Evolutionary conservation across 2,329 filamentous ascomycete species (phyloP).

Genomic region (Reticulascus tulasneorum): DNA sequence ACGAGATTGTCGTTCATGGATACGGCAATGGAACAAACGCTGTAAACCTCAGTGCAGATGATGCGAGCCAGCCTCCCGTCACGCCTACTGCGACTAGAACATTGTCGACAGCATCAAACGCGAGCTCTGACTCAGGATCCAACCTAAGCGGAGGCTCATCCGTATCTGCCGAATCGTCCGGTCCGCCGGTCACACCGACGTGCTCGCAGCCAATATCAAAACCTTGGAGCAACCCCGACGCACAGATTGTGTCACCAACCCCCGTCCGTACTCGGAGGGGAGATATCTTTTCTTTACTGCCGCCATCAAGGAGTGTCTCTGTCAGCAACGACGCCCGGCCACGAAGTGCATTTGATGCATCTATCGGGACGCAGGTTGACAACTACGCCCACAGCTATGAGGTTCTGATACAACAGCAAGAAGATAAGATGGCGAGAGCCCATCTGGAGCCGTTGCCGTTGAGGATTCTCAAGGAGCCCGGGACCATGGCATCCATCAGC

Average conservation of each 20-base stretch:
- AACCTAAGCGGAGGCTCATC: conserved; percentile 16
- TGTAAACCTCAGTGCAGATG: conserved; percentile 18
- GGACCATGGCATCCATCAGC: conserved; percentile 6
- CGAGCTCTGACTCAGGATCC: conserved; percentile 13
- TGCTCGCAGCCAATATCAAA: conserved; percentile 16
- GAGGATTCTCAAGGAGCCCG: conserved; percentile 15
- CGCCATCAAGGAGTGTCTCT: neutral
- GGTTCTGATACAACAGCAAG: conserved; percentile 17
- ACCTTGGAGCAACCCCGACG: conserved; percentile 4
- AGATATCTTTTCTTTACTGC: conserved; percentile 22
- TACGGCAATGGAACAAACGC: conserved; percentile 51
- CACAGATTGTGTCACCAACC: conserved; percentile 14
- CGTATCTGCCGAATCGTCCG: conserved; percentile 21
- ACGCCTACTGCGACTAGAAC: conserved; percentile 3
- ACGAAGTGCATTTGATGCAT: no score
- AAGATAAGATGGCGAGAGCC: conserved; percentile 9
- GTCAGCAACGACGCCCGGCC: no score
- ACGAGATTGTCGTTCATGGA: conserved; percentile 49
- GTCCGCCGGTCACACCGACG: conserved; percentile 21
- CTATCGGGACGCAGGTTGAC: no score
- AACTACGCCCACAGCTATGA: conserved; percentile 22
- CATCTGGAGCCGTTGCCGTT: conserved; percentile 13
- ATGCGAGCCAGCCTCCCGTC: neutral
- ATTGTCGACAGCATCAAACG: no score
- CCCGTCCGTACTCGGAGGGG: conserved; percentile 22